Base-by-base conservation (phyloP, 2,329 filamentous ascomycete species). In the Geosmithia morbida region DNA sequence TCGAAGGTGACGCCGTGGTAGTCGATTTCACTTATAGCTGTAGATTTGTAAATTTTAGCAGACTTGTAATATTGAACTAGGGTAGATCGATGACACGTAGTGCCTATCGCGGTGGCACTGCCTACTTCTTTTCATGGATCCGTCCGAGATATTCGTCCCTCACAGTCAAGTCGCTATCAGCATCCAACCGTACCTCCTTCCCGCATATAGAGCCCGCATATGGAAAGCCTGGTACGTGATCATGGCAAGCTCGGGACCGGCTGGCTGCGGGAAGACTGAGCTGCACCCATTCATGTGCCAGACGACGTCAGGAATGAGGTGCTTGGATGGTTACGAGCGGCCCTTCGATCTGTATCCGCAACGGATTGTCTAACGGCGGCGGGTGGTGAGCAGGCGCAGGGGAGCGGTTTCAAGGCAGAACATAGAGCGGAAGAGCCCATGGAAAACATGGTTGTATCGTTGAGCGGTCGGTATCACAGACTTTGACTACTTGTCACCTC, bases 1-100 rank as follows among this genome's bases (percentile, higher is more conserved):
- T 68, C 63, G 51, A 69, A 69, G 14, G 40, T 47, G 41, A 68
- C 60, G 30, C 64, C 59, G 49, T 67, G 66, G 49, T 65, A 66
- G 53, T 67, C 52, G 44, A 55, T 54, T 26, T 45, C 39, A 30
- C 51, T 54, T 14, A 14, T 43, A 11, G 22, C 4, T 37, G 13
- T 11, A 5, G 6, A 13, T 11, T 5, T 16, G 14, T 13, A 16
- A n/a, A n/a, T n/a, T n/a, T 37, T 16, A 37, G 11, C 14, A 16
- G 11, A 13, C 5, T 37, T 16, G 33, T 3, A 37, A 7, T 37
- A 37, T 16, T 18, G 19, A 19, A n/a, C n/a, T n/a, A n/a, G n/a
- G n/a, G n/a, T n/a, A n/a, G n/a, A n/a, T n/a, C n/a, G n/a, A n/a
- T n/a, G n/a, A n/a, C n/a, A n/a, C n/a, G n/a, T n/a, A n/a, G n/a